phyloP scores from a whole-genome alignment of 805 yeast species.

The Wickerhamiella lipophila region DNA sequence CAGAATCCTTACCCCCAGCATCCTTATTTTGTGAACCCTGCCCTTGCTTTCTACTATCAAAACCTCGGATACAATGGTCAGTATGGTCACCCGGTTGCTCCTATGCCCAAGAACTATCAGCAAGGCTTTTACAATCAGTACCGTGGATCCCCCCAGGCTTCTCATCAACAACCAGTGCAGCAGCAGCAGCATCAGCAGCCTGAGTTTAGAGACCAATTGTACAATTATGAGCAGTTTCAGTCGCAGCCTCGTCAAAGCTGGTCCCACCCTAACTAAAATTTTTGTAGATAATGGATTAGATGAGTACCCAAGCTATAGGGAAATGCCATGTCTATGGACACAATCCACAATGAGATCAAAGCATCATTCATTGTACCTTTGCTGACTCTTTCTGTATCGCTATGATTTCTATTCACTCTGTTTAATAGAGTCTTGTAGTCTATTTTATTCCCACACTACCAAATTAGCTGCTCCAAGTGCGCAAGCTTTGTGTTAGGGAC shows the following conservation, averaged over 20 bases:
- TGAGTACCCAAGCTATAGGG: not conserved
- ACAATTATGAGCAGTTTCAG: slow-evolving; percentile 5
- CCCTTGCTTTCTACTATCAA: slow-evolving; percentile 9
- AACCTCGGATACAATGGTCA: slow-evolving; percentile 10
- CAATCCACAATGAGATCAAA: no score
- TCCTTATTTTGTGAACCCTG: slow-evolving; percentile 5
- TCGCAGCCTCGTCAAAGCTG: not conserved
- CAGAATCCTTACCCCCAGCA: slow-evolving; percentile 1
- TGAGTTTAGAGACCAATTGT: not conserved
- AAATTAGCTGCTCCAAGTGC: no score
- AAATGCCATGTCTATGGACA: no score
- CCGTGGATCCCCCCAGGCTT: slow-evolving; percentile 13
- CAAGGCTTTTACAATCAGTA: slow-evolving; percentile 5
- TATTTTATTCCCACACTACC: no score
- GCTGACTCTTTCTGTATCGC: no score
- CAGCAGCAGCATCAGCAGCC: not conserved
- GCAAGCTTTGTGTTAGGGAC: no score
- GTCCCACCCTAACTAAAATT: not conserved
- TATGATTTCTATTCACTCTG: no score
- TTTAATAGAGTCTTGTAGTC: no score
- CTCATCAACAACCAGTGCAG: not conserved
- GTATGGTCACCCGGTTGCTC: slow-evolving; percentile 8
- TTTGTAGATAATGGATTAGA: not conserved
- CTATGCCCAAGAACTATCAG: slow-evolving; percentile 10
- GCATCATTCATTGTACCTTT: no score